Conservation (phyloP, 2,329 filamentous ascomycete genomes). For the Nemania sp. region DNA sequence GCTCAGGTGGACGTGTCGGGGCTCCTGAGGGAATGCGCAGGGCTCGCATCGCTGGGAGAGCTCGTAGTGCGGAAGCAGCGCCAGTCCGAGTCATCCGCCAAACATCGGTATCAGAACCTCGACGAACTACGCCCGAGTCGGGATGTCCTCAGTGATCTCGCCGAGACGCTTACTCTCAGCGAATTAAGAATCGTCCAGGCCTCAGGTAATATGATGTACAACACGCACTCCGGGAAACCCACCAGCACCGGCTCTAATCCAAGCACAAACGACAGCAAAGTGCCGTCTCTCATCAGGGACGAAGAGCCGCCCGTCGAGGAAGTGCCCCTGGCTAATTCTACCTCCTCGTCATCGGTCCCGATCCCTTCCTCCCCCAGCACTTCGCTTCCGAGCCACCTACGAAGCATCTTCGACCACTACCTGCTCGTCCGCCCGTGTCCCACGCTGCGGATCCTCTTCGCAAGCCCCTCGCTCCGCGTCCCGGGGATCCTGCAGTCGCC, state of each 20-base stretch:
- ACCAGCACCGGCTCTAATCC: slow-evolving; percentile 46
- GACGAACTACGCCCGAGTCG: slow-evolving; percentile 14
- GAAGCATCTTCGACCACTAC: slow-evolving; percentile 60
- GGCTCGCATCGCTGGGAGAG: slow-evolving; percentile 64
- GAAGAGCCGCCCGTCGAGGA: slow-evolving; percentile 34
- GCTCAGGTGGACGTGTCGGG: slow-evolving; percentile 74
- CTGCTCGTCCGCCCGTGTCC: slow-evolving; percentile 69
- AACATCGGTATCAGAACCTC: slow-evolving; percentile 1
- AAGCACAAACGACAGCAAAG: slow-evolving; percentile 46
- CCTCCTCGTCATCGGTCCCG: slow-evolving; percentile 13
- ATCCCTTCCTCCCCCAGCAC: slow-evolving; percentile 18
- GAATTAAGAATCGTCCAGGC: slow-evolving; percentile 69
- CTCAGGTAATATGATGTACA: slow-evolving; percentile 67
- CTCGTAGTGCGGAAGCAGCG: slow-evolving; percentile 44
- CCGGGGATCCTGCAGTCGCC: slow-evolving; percentile 68
- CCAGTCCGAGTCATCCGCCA: neutral
- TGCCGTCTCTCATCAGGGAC: slow-evolving; percentile 48
- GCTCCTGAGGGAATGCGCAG: slow-evolving; percentile 67
- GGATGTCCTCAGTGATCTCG: slow-evolving; percentile 63
- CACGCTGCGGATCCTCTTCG: slow-evolving; percentile 69
- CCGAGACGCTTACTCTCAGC: slow-evolving; percentile 69
- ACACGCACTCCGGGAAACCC: slow-evolving; percentile 49
- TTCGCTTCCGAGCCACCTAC: slow-evolving; percentile 41
- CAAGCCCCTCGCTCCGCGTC: slow-evolving; percentile 67
- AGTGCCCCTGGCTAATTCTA: slow-evolving; percentile 13